These are phyloP conservation scores for Haplosporangium gracile DNA, from an alignment of 192 early-diverging fungal species.

Conservation along the genomic window DNA sequence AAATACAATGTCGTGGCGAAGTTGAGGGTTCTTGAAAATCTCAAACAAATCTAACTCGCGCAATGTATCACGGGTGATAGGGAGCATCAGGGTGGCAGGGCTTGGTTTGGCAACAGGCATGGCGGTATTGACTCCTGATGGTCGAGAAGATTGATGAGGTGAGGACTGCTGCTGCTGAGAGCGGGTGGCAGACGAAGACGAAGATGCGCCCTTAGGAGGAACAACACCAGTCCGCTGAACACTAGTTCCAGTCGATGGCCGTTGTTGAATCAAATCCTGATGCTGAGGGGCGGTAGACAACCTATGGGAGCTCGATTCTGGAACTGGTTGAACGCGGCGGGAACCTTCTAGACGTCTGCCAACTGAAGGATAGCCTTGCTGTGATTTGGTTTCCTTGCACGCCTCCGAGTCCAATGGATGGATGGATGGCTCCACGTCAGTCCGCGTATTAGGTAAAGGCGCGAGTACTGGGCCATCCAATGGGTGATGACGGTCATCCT, in stretches of 20 bases:
- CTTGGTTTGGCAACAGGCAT: not conserved
- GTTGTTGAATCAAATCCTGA: not conserved
- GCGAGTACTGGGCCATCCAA: not conserved
- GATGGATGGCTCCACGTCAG: conserved; percentile 20
- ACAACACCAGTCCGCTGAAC: not conserved
- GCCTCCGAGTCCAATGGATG: conserved; percentile 35
- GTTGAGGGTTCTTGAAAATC: conserved; percentile 87
- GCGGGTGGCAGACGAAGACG: not conserved
- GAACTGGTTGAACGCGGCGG: not conserved
- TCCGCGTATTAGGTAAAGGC: not conserved
- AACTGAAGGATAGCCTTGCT: not conserved
- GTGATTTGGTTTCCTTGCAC: not conserved
- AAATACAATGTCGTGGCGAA: conserved; percentile 92
- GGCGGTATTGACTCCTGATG: not conserved
- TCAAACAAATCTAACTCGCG: conserved; percentile 86
- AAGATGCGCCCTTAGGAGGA: not conserved
- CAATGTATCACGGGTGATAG: conserved; percentile 89
- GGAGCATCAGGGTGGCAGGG: conserved; percentile 65
- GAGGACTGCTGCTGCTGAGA: not conserved
- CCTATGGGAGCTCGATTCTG: not conserved
- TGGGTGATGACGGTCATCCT: conserved; percentile 2
- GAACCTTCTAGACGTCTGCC: not conserved
- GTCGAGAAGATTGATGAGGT: not conserved
- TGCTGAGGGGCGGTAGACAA: not conserved
- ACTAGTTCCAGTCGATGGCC: not conserved